Evolutionary conservation across 371 early-diverging fungal species (phyloP), one percentile per base, ranked within the genome.

Genomic region (Actinomortierella wolfii): DNA sequence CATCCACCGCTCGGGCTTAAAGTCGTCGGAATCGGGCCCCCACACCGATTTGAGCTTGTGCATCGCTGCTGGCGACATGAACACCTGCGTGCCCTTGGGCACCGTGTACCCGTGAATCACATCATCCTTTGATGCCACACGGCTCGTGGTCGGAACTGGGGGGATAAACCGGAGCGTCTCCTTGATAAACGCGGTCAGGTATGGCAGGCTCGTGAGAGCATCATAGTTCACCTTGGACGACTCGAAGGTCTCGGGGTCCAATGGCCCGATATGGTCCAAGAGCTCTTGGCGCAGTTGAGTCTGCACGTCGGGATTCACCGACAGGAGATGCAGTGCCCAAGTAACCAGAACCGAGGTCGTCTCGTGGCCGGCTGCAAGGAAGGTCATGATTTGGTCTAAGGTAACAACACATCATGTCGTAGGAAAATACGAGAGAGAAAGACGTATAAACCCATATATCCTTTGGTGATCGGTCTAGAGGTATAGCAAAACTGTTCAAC

Each of bases 111-210:
- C 81, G 0, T 86, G 57, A 14, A 63, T 59, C 2, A 63, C 65
- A 51, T 86, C 85, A 23, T 70, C 71, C 28, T 80, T 77, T 5
- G 56, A 20, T 2, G 81, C 61, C 1, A 78, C 60, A 8, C 88
- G 83, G 2, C 61, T 64, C 0, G 81, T 82, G 21, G 69, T 63
- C 1, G 86, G 82, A 2, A 84, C 86, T 11, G 81, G 79, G 14
- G 83, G 83, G 52, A 79, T 79, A n/a, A 79, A 63, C 1, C 86
- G 81, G 29, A 83, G 58, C 0, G 76, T 62, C 61, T 86, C 84
- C 54, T 82, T 81, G 57, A 80, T 77, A 21, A 83, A 83, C 21
- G 81, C 81, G 52, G 78, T 81, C 42, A 86, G 63, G 28, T 80
- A 57, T 0, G 78, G 78, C 41, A 86, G 51, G 2, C 59, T 28